phyloP scores from a whole-genome alignment of 371 early-diverging fungal species.

The Rhizopus delemar region DNA sequence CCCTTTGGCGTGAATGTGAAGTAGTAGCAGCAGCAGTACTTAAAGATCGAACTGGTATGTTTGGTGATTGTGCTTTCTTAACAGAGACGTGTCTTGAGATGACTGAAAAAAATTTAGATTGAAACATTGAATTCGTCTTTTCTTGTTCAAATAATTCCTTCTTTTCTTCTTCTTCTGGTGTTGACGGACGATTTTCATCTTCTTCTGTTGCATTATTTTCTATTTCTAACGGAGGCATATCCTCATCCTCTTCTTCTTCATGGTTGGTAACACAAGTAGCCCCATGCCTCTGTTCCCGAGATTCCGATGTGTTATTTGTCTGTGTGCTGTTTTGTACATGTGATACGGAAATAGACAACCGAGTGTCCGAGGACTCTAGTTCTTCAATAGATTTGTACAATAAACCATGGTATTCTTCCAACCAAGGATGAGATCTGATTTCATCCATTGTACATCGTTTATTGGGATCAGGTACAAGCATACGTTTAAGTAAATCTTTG shows the following conservation, averaged over 20 bases:
- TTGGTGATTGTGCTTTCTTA: constrained; percentile 13
- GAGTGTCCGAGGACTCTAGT: constrained; percentile 20
- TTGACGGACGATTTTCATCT: neutral
- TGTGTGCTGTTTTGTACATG: neutral
- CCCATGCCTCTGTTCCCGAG: constrained; percentile 11
- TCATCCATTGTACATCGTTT: constrained; percentile 58
- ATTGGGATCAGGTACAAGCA: constrained; percentile 61
- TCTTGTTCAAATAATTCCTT: constrained; percentile 1
- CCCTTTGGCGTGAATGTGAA: constrained; percentile 15
- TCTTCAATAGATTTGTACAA: constrained; percentile 20
- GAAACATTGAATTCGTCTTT: constrained; percentile 30
- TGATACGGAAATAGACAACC: constrained; percentile 8
- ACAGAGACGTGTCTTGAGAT: constrained; percentile 24
- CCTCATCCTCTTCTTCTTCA: constrained; percentile 3
- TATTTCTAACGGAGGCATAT: constrained; percentile 5
- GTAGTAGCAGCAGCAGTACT: constrained; percentile 7
- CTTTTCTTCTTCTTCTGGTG: constrained; percentile 4
- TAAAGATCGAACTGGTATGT: constrained; percentile 32
- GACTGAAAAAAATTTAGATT: constrained; percentile 46
- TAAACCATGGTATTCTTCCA: constrained; percentile 21
- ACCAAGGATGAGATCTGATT: constrained; percentile 56
- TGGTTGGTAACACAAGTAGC: neutral
- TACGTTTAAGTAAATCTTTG: constrained; percentile 52
- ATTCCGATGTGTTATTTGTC: constrained; percentile 12
- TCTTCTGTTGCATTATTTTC: neutral